These are phyloP conservation scores for Hygrocybe punicea DNA, from an alignment of 768 basidiomycete species.

Conservation along the genomic window DNA sequence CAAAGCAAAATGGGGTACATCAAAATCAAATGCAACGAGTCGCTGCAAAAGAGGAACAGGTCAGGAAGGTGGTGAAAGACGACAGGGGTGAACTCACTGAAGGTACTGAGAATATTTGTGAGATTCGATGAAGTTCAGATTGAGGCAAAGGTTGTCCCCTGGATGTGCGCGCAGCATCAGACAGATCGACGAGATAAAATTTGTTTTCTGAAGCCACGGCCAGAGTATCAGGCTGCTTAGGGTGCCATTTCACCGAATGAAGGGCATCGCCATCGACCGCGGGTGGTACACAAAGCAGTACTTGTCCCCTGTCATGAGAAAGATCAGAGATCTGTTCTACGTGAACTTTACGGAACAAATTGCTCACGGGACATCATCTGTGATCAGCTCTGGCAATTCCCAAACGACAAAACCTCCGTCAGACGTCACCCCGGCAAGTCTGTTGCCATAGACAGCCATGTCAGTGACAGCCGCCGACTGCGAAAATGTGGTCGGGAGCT, in stretches of 20 bases:
- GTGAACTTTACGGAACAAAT: conserved; percentile 4
- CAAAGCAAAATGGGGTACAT: conserved; percentile 69
- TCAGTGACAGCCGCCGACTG: conserved; percentile 65
- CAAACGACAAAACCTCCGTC: conserved; percentile 89
- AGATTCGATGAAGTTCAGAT: conserved; percentile 64
- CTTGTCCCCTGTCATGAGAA: conserved; percentile 47
- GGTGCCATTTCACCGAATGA: conserved; percentile 86
- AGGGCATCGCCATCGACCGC: conserved; percentile 57
- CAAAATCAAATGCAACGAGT: conserved; percentile 83
- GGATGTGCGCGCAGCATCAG: conserved; percentile 44
- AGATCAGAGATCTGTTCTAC: conserved; percentile 5
- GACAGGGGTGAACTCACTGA: conserved; percentile 50
- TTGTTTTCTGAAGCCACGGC: conserved; percentile 80
- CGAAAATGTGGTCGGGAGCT: conserved; percentile 64
- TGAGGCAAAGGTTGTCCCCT: conserved; percentile 66
- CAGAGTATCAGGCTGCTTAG: conserved; percentile 72
- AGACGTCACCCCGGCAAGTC: conserved; percentile 81
- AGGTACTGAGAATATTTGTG: conserved; percentile 63
- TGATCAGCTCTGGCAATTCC: conserved; percentile 80
- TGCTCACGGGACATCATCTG: conserved; percentile 81
- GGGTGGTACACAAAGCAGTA: conserved; percentile 69
- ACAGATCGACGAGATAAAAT: conserved; percentile 73
- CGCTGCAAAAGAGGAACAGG: conserved; percentile 43
- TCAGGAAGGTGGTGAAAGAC: background rate
- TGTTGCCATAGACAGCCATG: conserved; percentile 81